phyloP scores from a whole-genome alignment of 2,329 filamentous ascomycete genomes.

The Lecanicillium sp. region DNA sequence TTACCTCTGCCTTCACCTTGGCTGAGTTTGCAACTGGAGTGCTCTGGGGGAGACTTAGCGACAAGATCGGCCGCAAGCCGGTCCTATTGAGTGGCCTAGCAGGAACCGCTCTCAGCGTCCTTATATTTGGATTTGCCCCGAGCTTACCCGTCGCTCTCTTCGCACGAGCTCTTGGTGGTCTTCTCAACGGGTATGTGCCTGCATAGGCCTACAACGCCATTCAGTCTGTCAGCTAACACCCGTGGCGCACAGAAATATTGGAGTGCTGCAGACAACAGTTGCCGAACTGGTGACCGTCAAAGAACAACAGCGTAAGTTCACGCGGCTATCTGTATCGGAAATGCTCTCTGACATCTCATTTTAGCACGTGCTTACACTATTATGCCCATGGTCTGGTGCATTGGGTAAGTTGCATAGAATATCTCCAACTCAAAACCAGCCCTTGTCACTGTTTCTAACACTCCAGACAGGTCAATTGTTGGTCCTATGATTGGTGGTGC shows the following conservation, averaged over 20 bases:
- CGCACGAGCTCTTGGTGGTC: slow-evolving; percentile 79
- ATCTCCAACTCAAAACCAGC: slow-evolving; percentile 20
- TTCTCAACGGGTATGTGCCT: slow-evolving; percentile 77
- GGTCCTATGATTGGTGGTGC: slow-evolving; percentile 88
- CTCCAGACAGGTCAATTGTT: slow-evolving; percentile 82
- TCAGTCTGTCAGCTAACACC: slow-evolving; percentile 9
- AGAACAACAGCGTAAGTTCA: slow-evolving; percentile 73
- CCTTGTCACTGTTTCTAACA: too few species aligned
- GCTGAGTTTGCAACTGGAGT: slow-evolving; percentile 91
- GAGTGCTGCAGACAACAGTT: slow-evolving; percentile 90
- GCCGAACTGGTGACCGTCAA: slow-evolving; percentile 89
- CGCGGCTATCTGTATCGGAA: not conserved
- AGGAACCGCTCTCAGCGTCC: slow-evolving; percentile 86
- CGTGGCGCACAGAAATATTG: slow-evolving; percentile 69
- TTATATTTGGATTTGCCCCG: slow-evolving; percentile 84
- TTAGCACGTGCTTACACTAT: slow-evolving; percentile 86
- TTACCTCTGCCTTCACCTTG: slow-evolving; percentile 92
- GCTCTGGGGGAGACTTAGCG: slow-evolving; percentile 88
- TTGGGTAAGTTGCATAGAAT: slow-evolving; percentile 54
- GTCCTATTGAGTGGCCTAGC: slow-evolving; percentile 83
- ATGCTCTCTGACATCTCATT: slow-evolving; percentile 18
- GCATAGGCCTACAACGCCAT: slow-evolving; percentile 6
- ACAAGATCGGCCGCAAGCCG: slow-evolving; percentile 86
- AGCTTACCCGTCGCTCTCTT: slow-evolving; percentile 77
- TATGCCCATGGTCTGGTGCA: slow-evolving; percentile 97